Evolutionary conservation across 73 alveolate species (phyloP), one percentile per base, ranked within the genome.

Genomic region (Breviolum minutum): DNA sequence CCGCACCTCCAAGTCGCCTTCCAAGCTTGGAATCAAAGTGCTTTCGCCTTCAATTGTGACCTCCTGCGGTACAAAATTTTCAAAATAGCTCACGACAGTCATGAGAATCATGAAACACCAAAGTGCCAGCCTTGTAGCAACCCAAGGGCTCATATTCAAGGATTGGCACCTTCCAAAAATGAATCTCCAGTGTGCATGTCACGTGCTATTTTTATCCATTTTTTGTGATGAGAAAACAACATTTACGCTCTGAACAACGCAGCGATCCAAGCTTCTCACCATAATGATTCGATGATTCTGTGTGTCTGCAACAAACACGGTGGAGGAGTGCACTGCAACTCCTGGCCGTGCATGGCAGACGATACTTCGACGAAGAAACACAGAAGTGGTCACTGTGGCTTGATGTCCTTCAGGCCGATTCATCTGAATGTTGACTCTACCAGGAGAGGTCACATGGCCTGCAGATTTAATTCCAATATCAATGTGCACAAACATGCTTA

Each of bases 101-200:
- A 40, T 40, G 60, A 13, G 27, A 29, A 32, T 14, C 22, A 32
- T 9, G 29, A 27, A 80, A 19, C 8, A 16, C 88, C 64, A 63
- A 19, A 81, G 24, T 32, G 86, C 71, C 83, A 61, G 82, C 96
- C 96, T 90, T 74, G 87, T 30, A 90, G 74, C 96, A 90, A 54
- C 96, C 96, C 87, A 90, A 20, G 30, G 96, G 86, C 77, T 90
- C 96, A 74, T 90, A 90, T 74, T 90, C 96, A 61, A 90, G 48
- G 87, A 90, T 90, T 5, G 96, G 96, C 74, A 90, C 96, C 96
- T 90, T 61, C 17, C 48, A 9, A 40, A 32, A 73, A 73, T 71
- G n/a, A 71, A 20, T 71, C 48, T 26, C 83, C 82, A 71, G 30
- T 17, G 81, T 17, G 40, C n/a, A 20, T 71, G 40, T 71, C 5